Base-by-base conservation (phyloP, 257 asterid genomes). In the Penstemon newberryi region DNA sequence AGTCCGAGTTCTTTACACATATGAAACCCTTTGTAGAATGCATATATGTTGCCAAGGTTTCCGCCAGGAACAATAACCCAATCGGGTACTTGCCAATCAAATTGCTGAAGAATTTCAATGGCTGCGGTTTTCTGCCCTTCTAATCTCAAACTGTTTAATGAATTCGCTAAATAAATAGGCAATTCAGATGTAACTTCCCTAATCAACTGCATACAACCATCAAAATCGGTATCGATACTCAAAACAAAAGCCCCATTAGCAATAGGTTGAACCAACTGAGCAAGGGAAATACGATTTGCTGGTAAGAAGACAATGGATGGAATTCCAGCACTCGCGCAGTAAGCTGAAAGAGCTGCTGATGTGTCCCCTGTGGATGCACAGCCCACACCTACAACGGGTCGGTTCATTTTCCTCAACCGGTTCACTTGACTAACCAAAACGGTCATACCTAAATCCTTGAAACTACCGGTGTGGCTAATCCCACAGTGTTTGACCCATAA, bases 31-130 rank as follows among this genome's bases (percentile, higher is more conserved):
- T 90, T 90, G 79, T 90, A 86, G 37, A 90, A 90, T 11, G 97
- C 97, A 45, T 90, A 90, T 12, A 90, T 90, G 40, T 90, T 90
- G 5, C 96, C 96, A 39, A 90, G 79, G 53, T 90, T 90, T 36
- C 96, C 96, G 56, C 96, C 96, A 0, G 96, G 96, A 50, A 90
- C 89, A 38, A 90, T 87, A 65, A 90, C 96, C 96, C 96, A 90
- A 60, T 90, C 96, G 0, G 96, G 96, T 1, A 90, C 96, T 52
- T 90, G 77, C 96, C 96, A 90, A 78, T 90, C 91, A 50, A 90
- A 90, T 66, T 90, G 96, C 86, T 90, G 95, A 46, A 90, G 41
- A 4, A 90, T 90, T 74, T 90, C 97, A 37, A 90, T 88, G 0
- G 97, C 97, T 0, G 96, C 96, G 0, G 97, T 90, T 60, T 90